These are phyloP conservation scores for Bretziella fagacearum DNA, from an alignment of 2,329 filamentous ascomycete genomes.

Conservation along the genomic window DNA sequence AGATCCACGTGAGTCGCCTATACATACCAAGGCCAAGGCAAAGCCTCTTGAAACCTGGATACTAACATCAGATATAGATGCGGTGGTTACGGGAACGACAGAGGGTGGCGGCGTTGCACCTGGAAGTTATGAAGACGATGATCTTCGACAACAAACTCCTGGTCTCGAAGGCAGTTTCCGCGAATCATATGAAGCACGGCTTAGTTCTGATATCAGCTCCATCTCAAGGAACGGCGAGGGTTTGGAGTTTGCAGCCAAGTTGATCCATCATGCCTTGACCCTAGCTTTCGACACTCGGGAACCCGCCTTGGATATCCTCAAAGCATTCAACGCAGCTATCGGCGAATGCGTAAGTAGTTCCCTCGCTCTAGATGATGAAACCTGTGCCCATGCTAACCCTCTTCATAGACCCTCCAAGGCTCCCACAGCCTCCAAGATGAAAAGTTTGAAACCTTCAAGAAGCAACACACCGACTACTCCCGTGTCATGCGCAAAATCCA, in stretches of 20 bases:
- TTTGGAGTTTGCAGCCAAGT: background rate
- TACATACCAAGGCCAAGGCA: background rate
- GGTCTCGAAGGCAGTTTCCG: background rate
- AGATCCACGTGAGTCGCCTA: background rate
- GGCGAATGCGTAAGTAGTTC: background rate
- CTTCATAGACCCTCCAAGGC: background rate
- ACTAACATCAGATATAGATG: too few species aligned
- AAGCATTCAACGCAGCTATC: background rate
- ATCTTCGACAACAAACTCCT: background rate
- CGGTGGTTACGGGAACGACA: background rate
- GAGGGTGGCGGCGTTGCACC: background rate
- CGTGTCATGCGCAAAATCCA: background rate
- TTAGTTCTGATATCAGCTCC: background rate
- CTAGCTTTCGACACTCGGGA: background rate
- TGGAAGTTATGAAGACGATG: background rate
- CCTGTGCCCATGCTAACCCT: background rate
- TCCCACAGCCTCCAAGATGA: background rate
- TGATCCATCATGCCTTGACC: background rate
- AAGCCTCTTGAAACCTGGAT: background rate
- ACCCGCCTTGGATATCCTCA: background rate
- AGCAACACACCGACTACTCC: background rate
- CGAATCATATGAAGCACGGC: background rate
- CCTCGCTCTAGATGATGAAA: background rate
- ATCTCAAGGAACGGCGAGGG: background rate
- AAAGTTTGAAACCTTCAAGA: conserved; percentile 1